Conservation (phyloP, 352 stramenopile genomes). For the Blastocystis sp. region DNA sequence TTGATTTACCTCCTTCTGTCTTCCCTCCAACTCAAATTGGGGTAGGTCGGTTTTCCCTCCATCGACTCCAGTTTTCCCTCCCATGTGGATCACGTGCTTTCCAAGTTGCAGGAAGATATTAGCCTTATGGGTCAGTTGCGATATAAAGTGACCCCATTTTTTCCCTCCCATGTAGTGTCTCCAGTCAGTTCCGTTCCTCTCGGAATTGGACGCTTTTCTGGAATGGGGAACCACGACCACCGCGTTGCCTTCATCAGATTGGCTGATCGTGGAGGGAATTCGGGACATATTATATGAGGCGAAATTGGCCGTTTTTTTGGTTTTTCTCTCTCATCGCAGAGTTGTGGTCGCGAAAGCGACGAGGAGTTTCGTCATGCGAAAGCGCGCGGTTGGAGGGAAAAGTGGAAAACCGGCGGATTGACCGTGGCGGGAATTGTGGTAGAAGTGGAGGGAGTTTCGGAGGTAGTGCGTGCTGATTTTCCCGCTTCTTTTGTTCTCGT, state of each 20-base stretch:
- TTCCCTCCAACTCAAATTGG: not conserved
- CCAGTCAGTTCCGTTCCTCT: conserved; percentile 8
- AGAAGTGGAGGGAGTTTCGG: not conserved
- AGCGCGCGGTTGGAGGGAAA: not conserved
- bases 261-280: not conserved
- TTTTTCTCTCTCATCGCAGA: not conserved
- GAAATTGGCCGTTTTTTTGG: not conserved
- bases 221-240: not conserved
- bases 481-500: conserved; percentile 34
- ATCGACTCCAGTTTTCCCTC: not conserved
- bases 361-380: not conserved
- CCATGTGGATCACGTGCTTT: not conserved
- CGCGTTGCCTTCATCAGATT: not conserved
- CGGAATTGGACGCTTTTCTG: not conserved
- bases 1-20: conserved; percentile 11
- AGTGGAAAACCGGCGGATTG: not conserved
- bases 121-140: not conserved
- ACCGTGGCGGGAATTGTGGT: conserved; percentile 3
- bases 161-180: not conserved
- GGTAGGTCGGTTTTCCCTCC: not conserved
- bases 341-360: not conserved
- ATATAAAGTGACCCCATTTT: not conserved
- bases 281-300: not conserved
- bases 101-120: not conserved
- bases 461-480: not conserved